Base-by-base conservation (phyloP, 306 rosid species). In the Styphnolobium japonicum region DNA sequence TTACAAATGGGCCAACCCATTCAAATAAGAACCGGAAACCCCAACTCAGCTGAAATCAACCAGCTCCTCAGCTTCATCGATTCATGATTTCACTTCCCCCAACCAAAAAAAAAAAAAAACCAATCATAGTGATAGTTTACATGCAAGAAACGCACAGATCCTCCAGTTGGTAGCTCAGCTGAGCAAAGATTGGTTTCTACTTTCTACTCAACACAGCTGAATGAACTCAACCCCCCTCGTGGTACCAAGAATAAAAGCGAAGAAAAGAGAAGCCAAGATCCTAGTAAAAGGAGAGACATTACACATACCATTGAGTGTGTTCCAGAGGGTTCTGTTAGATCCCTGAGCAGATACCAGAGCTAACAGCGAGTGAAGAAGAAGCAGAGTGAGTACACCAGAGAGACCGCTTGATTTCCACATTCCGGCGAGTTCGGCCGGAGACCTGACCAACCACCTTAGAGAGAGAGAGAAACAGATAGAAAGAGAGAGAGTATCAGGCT, bases 261-360 rank as follows among this genome's bases (percentile, higher is more conserved):
- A 19, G 61, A 19, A 73, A 46, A 16, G 7, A 6, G 21, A n/a
- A 33, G 0, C 8, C n/a, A 64, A 39, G 40, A 83, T 40, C 3
- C 12, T 22, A 67, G 48, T 33, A 66, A 49, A 63, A 74, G 2
- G 7, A 21, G 36, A 66, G 16, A 51, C 33, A 19, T 4, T 15
- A 36, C 3, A 71, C 66, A 10, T 67, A 95, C 98, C 98, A 1
- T 6, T 22, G 48, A 92, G 94, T 10, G 98, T 92, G 19, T 82
- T 78, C 98, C 96, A 95, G 16, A 0, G 15, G 61, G 56, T 39
- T 14, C 37, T 3, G 10, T 60, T 66, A 84, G 97, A 90, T 90
- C 93, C 80, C 93, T 90, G 90, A 86, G 97, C 97, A 37, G 92
- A 88, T 60, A 91, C 97, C 61, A 79, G 79, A 34, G 81, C 74